Conservation (phyloP, 352 stramenopile genomes). For the Pythium sp. region DNA sequence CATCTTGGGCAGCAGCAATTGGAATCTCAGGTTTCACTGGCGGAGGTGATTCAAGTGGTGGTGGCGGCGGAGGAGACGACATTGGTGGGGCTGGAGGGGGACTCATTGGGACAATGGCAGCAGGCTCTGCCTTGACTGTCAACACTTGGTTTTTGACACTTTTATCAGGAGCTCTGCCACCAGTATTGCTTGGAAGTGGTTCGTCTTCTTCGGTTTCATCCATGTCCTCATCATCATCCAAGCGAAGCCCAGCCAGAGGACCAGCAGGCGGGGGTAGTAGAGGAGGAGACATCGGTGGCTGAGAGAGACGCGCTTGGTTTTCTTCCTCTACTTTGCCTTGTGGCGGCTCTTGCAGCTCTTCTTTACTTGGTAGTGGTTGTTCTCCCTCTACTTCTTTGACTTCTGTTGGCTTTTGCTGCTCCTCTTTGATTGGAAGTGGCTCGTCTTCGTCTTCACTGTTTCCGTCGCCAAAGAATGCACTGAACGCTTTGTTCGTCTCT, state of each 20-base stretch:
- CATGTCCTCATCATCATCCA: slow-evolving; percentile 33
- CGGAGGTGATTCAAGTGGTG: slow-evolving; percentile 25
- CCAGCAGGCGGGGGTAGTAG: background rate
- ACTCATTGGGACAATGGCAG: slow-evolving; percentile 19
- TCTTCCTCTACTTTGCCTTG: background rate
- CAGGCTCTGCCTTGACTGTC: background rate
- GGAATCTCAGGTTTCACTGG: slow-evolving; percentile 12
- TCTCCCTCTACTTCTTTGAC: background rate
- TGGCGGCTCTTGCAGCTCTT: background rate
- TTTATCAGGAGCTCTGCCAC: slow-evolving; percentile 2
- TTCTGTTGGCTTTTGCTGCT: background rate
- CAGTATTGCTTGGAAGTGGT: slow-evolving; percentile 29
- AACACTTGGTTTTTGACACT: background rate
- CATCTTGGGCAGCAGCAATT: slow-evolving; percentile 11
- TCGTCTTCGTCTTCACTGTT: slow-evolving; percentile 64
- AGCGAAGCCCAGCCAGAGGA: slow-evolving; percentile 11
- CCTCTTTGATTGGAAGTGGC: slow-evolving; percentile 39
- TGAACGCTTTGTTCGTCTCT: slow-evolving; percentile 66
- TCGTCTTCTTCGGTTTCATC: slow-evolving; percentile 63
- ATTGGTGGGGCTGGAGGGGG: slow-evolving; percentile 46
- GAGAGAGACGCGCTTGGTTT: background rate
- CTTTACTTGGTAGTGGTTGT: slow-evolving; percentile 41
- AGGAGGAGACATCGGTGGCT: background rate
- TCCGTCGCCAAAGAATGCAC: slow-evolving; percentile 69
- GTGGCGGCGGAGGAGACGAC: slow-evolving; percentile 42